These are phyloP conservation scores for Cladophialophora immunda DNA, from an alignment of 2,329 filamentous ascomycete genomes.

Conservation along the genomic window DNA sequence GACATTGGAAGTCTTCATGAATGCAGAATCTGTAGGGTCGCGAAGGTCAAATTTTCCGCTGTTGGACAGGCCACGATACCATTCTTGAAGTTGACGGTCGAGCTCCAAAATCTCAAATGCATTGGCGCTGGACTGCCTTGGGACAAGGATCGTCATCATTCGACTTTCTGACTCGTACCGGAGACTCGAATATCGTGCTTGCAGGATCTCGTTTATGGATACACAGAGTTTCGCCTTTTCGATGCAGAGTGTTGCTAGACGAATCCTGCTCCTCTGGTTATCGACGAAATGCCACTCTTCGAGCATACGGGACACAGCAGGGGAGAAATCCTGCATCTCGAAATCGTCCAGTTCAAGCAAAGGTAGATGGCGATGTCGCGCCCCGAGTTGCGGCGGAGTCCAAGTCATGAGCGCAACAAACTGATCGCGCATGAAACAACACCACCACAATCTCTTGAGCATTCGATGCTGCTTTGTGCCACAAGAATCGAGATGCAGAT, in stretches of 20 bases:
- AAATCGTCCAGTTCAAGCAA: conserved; percentile 47
- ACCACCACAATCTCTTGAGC: conserved; percentile 98
- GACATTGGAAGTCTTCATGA: not conserved
- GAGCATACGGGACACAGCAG: conserved; percentile 69
- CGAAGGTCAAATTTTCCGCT: conserved; percentile 13
- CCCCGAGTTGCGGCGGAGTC: conserved; percentile 87
- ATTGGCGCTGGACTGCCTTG: conserved; percentile 85
- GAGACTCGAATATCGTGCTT: conserved; percentile 20
- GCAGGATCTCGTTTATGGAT: conserved; percentile 24
- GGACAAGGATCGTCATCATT: conserved; percentile 68
- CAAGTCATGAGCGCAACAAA: conserved; percentile 92
- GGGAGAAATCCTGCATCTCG: conserved; percentile 13
- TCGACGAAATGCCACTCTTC: conserved; percentile 13
- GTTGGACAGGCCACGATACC: conserved; percentile 66
- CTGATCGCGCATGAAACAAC: conserved; percentile 91
- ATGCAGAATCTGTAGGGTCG: not conserved
- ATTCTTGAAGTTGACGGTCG: conserved; percentile 79
- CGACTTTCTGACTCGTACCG: conserved; percentile 15
- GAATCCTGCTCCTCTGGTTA: conserved; percentile 5
- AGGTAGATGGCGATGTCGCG: conserved; percentile 59
- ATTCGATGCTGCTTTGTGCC: conserved; percentile 75
- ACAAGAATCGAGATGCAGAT: conserved; percentile 86
- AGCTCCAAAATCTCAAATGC: conserved; percentile 79
- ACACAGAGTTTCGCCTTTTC: conserved; percentile 27
- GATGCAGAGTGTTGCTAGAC: conserved; percentile 26